Percentiles rank a stretch among this genome's conserved stretches.
These are phyloP conservation scores for Talaromyces verruculosus DNA, from an alignment of 2,329 filamentous ascomycete species.

Conservation along the genomic window DNA sequence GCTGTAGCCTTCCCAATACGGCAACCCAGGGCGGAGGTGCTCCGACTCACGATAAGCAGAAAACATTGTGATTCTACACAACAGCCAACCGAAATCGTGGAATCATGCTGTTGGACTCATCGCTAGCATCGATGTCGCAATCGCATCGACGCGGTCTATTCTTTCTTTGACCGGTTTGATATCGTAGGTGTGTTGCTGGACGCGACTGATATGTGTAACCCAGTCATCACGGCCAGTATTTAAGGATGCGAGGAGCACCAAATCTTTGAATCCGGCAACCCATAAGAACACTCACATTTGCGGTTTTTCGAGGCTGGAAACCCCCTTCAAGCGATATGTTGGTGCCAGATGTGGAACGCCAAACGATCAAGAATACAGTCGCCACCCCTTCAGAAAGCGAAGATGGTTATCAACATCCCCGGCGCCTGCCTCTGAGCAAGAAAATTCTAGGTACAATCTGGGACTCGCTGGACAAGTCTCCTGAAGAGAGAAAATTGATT, in stretches of 20 bases:
- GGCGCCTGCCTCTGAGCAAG: background rate
- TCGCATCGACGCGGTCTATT: background rate
- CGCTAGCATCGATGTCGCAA: background rate
- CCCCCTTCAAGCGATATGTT: background rate
- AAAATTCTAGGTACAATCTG: constrained; percentile 8
- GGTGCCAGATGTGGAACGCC: background rate
- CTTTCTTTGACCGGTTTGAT: background rate
- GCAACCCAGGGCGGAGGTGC: background rate
- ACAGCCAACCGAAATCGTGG: background rate
- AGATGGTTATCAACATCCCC: background rate
- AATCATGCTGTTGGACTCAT: background rate
- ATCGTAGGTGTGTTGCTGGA: background rate
- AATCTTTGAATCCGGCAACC: background rate
- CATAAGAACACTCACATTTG: background rate
- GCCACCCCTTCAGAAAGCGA: background rate
- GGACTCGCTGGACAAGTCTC: constrained; percentile 11
- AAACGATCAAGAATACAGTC: background rate
- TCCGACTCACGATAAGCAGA: background rate
- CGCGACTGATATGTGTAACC: background rate
- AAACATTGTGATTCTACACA: background rate
- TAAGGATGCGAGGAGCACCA: background rate
- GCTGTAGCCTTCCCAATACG: background rate
- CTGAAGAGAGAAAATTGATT: constrained; percentile 47
- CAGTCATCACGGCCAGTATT: background rate
- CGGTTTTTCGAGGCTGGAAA: background rate